phyloP scores from a whole-genome alignment of 2,329 filamentous ascomycete species.

The Exophiala sideris region DNA sequence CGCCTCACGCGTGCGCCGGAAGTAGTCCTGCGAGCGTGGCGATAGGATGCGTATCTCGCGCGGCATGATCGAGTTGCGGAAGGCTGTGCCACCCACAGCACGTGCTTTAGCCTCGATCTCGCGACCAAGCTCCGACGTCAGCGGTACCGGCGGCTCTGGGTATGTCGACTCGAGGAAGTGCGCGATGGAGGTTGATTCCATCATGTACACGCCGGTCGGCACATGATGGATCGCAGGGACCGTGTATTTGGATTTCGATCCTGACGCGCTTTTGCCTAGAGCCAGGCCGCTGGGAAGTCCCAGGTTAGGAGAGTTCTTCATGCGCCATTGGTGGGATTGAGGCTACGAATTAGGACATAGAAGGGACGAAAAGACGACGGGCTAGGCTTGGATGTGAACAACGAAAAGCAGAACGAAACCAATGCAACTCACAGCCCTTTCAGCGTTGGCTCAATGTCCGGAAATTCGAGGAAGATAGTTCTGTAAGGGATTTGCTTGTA shows the following conservation, averaged over 20 bases:
- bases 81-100: conserved; percentile 29
- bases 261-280: conserved; percentile 23
- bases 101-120: conserved; percentile 35
- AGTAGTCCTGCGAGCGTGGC: conserved; percentile 37
- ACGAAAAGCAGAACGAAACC: conserved; percentile 10
- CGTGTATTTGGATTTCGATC: conserved; percentile 35
- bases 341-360: not conserved
- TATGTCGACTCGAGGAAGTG: conserved; percentile 43
- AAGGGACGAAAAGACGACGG: not conserved
- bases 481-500: conserved; percentile 43
- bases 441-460: conserved; percentile 43
- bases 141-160: conserved; percentile 34
- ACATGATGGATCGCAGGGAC: conserved; percentile 43
- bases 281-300: conserved; percentile 27
- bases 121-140: conserved; percentile 37
- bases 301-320: conserved; percentile 5
- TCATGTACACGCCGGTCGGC: conserved; percentile 39
- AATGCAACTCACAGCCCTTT: conserved; percentile 37
- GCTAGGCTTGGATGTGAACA: not conserved
- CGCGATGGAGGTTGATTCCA: conserved; percentile 41
- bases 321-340: not conserved
- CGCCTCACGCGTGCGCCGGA: conserved; percentile 40
- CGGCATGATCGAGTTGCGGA: conserved; percentile 36
- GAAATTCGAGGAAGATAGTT: conserved; percentile 44
- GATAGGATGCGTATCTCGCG: conserved; percentile 39